Conservation (phyloP, 1,284 basidiomycete species). For the Heterobasidion parviporum region DNA sequence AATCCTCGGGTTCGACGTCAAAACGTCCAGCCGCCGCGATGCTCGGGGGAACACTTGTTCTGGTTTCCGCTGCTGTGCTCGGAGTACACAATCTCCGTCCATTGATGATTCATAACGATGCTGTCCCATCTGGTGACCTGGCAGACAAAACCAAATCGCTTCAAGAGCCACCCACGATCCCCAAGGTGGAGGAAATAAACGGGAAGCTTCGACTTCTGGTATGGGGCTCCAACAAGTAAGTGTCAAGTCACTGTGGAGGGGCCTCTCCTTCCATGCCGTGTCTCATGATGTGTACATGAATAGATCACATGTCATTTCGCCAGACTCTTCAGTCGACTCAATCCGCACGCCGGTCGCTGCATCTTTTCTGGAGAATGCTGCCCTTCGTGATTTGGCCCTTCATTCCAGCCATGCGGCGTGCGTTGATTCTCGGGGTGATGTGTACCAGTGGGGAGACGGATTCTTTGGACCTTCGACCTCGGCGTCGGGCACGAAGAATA, state of each 20-base stretch:
- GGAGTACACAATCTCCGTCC: slow-evolving; percentile 11
- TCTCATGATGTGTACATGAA: neutral
- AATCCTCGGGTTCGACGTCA: neutral
- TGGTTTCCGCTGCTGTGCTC: slow-evolving; percentile 12
- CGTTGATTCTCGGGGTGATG: slow-evolving; percentile 81
- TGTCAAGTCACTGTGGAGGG: neutral
- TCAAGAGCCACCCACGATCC: neutral
- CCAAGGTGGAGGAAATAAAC: slow-evolving; percentile 8
- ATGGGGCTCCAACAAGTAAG: slow-evolving; percentile 55
- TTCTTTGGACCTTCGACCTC: slow-evolving; percentile 36
- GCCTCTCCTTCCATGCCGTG: neutral
- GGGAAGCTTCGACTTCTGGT: slow-evolving; percentile 33
- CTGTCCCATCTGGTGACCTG: slow-evolving; percentile 6
- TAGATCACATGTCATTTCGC: slow-evolving; percentile 39
- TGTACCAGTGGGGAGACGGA: slow-evolving; percentile 82
- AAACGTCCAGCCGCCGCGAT: neutral
- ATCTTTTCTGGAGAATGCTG: slow-evolving; percentile 52
- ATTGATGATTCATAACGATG: slow-evolving; percentile 20
- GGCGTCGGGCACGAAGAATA: slow-evolving; percentile 14
- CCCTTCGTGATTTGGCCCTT: slow-evolving; percentile 71
- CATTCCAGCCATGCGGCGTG: slow-evolving; percentile 74
- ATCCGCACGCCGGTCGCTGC: slow-evolving; percentile 42
- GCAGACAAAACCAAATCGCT: neutral
- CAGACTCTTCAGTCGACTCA: slow-evolving; percentile 26
- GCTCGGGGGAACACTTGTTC: slow-evolving; percentile 6